Conservation (phyloP, 441 rosid genomes). For the Biscutella laevigata region DNA sequence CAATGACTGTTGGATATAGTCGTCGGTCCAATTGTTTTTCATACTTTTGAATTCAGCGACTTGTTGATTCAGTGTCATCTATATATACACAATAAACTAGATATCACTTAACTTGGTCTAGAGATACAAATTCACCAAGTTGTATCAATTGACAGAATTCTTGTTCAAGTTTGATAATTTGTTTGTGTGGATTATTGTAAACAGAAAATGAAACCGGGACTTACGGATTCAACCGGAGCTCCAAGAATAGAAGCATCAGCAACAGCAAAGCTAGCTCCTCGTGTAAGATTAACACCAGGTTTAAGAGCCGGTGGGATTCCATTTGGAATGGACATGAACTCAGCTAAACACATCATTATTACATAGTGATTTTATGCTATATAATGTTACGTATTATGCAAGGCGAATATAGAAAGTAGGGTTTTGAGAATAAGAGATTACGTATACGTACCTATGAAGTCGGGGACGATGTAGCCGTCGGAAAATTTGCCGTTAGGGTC, state of each 20-base stretch:
- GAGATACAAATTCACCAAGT: no score
- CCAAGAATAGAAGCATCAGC: constrained; percentile 23
- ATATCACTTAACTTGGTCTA: no score
- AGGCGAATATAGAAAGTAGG: background rate
- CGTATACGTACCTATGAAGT: constrained; percentile 20
- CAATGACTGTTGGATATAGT: constrained; percentile 3
- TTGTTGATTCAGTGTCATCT: constrained; percentile 18
- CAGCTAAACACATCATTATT: constrained; percentile 6
- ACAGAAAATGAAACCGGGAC: no score
- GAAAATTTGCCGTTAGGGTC: constrained; percentile 17
- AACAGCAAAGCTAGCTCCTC: constrained; percentile 23
- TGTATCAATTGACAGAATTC: no score
- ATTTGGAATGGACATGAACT: constrained; percentile 16
- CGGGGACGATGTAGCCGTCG: constrained; percentile 18
- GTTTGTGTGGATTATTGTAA: no score
- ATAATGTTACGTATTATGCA: background rate
- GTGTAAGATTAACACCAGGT: constrained; percentile 2
- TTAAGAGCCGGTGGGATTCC: constrained; percentile 20
- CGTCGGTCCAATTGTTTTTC: constrained; percentile 4
- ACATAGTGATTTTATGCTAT: no score
- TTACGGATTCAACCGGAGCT: constrained; percentile 4
- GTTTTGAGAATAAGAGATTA: background rate
- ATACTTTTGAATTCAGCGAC: constrained; percentile 3
- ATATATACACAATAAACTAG: background rate
- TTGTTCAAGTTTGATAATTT: no score